phyloP scores from a whole-genome alignment of 768 basidiomycete genomes.

The Mycena galopus region DNA sequence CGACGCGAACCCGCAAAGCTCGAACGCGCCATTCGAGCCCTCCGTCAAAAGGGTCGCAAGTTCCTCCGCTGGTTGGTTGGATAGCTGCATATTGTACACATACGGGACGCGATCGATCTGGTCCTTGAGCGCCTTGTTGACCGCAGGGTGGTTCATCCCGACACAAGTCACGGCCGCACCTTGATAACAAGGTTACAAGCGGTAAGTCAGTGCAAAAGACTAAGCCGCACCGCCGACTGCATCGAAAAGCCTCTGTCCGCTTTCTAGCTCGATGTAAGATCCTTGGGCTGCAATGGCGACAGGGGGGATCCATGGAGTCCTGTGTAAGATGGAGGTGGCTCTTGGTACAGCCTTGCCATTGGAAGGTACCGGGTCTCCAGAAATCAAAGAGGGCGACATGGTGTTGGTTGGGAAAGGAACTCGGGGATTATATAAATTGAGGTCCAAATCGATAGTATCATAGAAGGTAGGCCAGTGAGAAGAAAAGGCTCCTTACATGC shows the following conservation, averaged over 20 bases:
- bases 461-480: not conserved
- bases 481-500: not conserved
- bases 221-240: constrained; percentile 76
- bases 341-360: constrained; percentile 1
- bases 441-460: not conserved
- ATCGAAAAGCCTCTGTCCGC: constrained; percentile 79
- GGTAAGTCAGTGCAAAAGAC: not conserved
- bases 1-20: constrained; percentile 76
- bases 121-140: constrained; percentile 80
- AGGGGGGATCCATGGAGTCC: constrained; percentile 82
- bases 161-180: constrained; percentile 80
- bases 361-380: not conserved
- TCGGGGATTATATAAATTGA: not conserved
- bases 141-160: constrained; percentile 80
- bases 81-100: constrained; percentile 89
- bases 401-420: not conserved
- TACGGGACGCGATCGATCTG: constrained; percentile 85
- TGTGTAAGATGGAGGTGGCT: constrained; percentile 62
- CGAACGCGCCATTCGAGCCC: constrained; percentile 81
- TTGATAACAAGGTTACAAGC: not conserved
- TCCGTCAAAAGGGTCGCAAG: constrained; percentile 76
- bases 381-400: not conserved
- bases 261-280: constrained; percentile 77
- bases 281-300: constrained; percentile 76
- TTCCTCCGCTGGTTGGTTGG: constrained; percentile 85